Evolutionary conservation across 164 flowering plant genomes (phyloP).

Genomic region (Berberis vulgaris): DNA sequence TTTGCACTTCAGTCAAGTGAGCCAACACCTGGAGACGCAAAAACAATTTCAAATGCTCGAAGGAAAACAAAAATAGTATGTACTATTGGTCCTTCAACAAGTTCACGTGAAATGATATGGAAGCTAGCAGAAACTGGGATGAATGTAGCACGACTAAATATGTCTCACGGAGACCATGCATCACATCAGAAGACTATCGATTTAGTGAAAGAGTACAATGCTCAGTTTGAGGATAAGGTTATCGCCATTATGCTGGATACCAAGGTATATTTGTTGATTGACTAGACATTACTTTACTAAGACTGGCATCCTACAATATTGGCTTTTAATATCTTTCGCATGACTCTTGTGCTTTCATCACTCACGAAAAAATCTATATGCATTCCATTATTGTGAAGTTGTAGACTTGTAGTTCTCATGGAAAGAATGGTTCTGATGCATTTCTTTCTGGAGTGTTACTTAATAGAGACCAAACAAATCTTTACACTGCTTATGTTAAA

Average conservation of each 20-base stretch:
- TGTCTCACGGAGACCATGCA: conserved; percentile 99
- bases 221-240: conserved; percentile 75
- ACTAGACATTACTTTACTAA: neutral
- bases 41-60: conserved; percentile 11
- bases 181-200: conserved; percentile 91
- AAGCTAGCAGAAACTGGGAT: conserved; percentile 89
- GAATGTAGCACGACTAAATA: conserved; percentile 95
- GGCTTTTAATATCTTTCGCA: too few relatives aligned
- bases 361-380: too few relatives aligned
- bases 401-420: too few relatives aligned
- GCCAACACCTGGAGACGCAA: conserved; percentile 11
- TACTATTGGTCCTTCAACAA: conserved; percentile 95
- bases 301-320: too few relatives aligned
- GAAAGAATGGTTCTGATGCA: too few relatives aligned
- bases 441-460: too few relatives aligned
- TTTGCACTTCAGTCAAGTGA: conserved; percentile 25
- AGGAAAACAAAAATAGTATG: conserved; percentile 94
- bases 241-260: conserved; percentile 95
- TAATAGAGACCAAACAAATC: too few relatives aligned
- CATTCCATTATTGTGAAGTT: too few relatives aligned
- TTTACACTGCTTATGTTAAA: too few relatives aligned
- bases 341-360: too few relatives aligned
- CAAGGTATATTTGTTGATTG: conserved; percentile 41
- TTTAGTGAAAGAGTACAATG: conserved; percentile 87
- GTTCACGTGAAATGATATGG: conserved; percentile 96